Conservation (phyloP, 805 yeast genomes). For the Spathaspora hagerdaliae region DNA sequence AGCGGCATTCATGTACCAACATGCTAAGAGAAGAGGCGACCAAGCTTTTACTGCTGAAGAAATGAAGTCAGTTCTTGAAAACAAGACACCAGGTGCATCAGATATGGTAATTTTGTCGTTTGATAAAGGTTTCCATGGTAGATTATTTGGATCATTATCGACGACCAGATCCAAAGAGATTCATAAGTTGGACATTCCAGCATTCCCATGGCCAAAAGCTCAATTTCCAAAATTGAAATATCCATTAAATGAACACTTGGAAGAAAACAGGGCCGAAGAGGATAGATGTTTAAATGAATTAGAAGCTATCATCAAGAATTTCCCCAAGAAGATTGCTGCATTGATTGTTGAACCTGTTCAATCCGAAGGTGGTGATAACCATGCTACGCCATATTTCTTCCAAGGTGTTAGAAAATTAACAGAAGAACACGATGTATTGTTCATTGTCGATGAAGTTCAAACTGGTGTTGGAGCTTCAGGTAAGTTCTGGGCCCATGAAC, state of each 20-base stretch:
- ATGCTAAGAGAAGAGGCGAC: conserved; percentile 49
- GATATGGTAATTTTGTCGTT: conserved; percentile 52
- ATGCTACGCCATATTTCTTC: conserved; percentile 57
- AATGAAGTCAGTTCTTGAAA: conserved; percentile 45
- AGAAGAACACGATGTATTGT: conserved; percentile 49
- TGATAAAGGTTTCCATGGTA: conserved; percentile 54
- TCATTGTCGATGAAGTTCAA: conserved; percentile 72
- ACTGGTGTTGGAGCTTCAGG: conserved; percentile 76
- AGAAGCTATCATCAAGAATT: conserved; percentile 34
- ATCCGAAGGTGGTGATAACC: conserved; percentile 77
- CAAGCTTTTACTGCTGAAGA: conserved; percentile 45
- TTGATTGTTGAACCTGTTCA: conserved; percentile 59
- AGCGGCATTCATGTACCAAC: conserved; percentile 67
- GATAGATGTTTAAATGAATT: conserved; percentile 42
- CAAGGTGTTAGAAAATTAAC: conserved; percentile 62
- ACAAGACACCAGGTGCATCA: conserved; percentile 49
- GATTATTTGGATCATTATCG: conserved; percentile 53
- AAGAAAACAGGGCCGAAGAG: conserved; percentile 46
- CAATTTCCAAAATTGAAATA: conserved; percentile 41
- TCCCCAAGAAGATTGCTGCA: conserved; percentile 48
- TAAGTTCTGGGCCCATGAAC: conserved; percentile 71
- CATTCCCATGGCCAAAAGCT: conserved; percentile 56
- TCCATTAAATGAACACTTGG: conserved; percentile 31
- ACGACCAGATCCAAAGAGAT: conserved; percentile 55
- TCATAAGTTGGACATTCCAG: conserved; percentile 58